phyloP scores from a whole-genome alignment of 805 yeast genomes.

The Brettanomyces custersianus region DNA sequence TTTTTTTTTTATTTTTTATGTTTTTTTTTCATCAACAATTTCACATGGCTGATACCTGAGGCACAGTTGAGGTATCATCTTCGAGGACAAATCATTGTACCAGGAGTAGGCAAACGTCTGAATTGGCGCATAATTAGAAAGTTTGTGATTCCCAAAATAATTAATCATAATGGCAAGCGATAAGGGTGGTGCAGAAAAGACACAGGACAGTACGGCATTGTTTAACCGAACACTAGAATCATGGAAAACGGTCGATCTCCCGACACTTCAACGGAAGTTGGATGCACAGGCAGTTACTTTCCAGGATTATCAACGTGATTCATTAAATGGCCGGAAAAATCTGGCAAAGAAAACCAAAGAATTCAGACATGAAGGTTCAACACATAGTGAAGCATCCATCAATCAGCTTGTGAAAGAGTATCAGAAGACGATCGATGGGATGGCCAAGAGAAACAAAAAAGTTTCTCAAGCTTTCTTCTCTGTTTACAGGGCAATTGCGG shows the following conservation, averaged over 20 bases:
- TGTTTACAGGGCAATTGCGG: constrained; percentile 67
- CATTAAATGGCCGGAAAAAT: constrained; percentile 63
- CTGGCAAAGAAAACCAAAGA: constrained; percentile 80
- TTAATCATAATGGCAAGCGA: too few relatives aligned
- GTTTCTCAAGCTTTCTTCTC: constrained; percentile 69
- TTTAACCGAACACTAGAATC: constrained; percentile 55
- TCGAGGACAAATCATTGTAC: too few relatives aligned
- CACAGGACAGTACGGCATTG: too few relatives aligned
- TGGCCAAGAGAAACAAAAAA: constrained; percentile 68
- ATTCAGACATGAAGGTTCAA: constrained; percentile 64
- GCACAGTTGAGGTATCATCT: too few relatives aligned
- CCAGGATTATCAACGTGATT: constrained; percentile 57
- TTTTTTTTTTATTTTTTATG: too few relatives aligned
- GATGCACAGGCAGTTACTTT: constrained; percentile 71
- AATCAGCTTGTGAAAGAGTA: constrained; percentile 65
- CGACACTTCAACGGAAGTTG: constrained; percentile 58
- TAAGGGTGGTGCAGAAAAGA: too few relatives aligned
- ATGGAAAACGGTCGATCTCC: constrained; percentile 71
- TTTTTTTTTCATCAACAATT: too few relatives aligned
- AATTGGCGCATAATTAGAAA: too few relatives aligned
- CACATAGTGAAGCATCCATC: constrained; percentile 55
- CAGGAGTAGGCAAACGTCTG: too few relatives aligned
- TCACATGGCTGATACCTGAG: too few relatives aligned
- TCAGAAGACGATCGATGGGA: constrained; percentile 78
- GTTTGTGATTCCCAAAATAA: too few relatives aligned